A percentile compares a stretch with the other conserved stretches of the same genome.
Evolutionary conservation across 2,329 filamentous ascomycete species (phyloP).

Genomic region (Diaporthe batatas): DNA sequence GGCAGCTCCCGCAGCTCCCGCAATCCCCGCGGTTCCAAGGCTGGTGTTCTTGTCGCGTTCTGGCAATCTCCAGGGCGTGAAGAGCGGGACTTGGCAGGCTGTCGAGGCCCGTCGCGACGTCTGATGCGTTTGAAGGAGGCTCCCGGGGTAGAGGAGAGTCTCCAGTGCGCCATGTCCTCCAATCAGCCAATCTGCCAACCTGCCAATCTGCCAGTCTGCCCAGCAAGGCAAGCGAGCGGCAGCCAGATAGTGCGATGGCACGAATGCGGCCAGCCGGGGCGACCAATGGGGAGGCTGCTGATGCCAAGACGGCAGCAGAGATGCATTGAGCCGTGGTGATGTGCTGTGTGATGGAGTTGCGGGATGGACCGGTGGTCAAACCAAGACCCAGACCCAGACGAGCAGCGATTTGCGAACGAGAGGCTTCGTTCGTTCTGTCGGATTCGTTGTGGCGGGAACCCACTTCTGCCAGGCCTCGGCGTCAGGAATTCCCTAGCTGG

Average conservation of each 20-base stretch:
- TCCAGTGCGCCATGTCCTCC: slow-evolving; percentile 1
- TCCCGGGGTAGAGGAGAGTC: not conserved
- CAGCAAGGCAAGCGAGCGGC: not conserved
- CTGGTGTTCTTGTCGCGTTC: slow-evolving; percentile 3
- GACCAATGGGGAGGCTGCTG: slow-evolving; percentile 8
- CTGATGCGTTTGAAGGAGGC: slow-evolving; percentile 31
- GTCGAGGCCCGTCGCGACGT: slow-evolving; percentile 22
- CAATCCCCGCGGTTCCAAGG: slow-evolving; percentile 4
- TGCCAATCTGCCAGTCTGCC: not conserved
- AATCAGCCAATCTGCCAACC: slow-evolving; percentile 13
- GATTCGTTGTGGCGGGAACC: not conserved
- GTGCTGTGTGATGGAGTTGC: slow-evolving; percentile 17
- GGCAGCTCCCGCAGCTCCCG: slow-evolving; percentile 23
- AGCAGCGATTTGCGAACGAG: slow-evolving; percentile 9
- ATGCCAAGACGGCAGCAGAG: slow-evolving; percentile 24
- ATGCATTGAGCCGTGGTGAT: slow-evolving; percentile 29
- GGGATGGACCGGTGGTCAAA: slow-evolving; percentile 28
- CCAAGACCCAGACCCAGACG: not conserved
- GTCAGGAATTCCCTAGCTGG: not conserved
- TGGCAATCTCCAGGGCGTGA: not conserved
- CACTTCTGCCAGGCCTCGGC: slow-evolving; percentile 6
- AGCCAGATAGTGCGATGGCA: not conserved
- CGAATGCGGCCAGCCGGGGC: not conserved
- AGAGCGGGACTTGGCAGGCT: slow-evolving; percentile 16
- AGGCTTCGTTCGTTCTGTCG: not conserved